Percentiles rank a stretch among this genome's conserved stretches.
phyloP scores from a whole-genome alignment of 306 rosid species.

The Ceratonia siliqua region DNA sequence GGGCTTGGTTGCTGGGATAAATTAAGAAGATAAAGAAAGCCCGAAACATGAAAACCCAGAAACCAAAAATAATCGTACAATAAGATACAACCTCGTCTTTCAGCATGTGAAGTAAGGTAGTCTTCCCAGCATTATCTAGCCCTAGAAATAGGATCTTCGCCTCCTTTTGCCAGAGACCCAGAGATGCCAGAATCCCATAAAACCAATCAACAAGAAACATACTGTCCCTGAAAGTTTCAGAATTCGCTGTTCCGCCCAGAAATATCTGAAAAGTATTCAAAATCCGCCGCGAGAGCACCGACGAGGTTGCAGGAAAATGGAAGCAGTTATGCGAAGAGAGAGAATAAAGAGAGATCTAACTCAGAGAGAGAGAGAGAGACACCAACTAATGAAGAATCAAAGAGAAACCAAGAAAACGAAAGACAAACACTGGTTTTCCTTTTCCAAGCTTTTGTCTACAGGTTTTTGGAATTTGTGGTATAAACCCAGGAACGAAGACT shows the following conservation, averaged over 20 bases:
- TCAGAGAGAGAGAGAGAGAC: not conserved
- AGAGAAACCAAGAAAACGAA: not conserved
- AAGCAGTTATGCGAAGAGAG: not conserved
- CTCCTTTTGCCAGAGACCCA: slow-evolving; percentile 66
- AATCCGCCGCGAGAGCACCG: not conserved
- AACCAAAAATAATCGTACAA: not conserved
- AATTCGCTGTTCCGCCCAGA: not conserved
- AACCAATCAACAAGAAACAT: slow-evolving; percentile 75
- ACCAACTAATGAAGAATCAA: not conserved
- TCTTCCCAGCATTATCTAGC: slow-evolving; percentile 66
- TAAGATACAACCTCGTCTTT: slow-evolving; percentile 56
- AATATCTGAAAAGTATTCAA: not conserved
- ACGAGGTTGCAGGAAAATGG: not conserved
- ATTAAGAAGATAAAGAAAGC: not conserved
- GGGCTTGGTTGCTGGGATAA: not conserved
- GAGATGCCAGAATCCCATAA: slow-evolving; percentile 59
- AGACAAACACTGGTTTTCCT: not conserved
- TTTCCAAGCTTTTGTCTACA: not conserved
- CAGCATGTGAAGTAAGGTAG: slow-evolving; percentile 74
- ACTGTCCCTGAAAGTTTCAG: not conserved
- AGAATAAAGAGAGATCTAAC: not conserved
- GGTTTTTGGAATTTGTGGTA: not conserved
- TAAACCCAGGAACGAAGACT: not conserved
- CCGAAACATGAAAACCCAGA: not conserved
- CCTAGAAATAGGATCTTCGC: slow-evolving; percentile 75